Conservation (phyloP, 164 flowering plant genomes). For the Protea cynaroides region DNA sequence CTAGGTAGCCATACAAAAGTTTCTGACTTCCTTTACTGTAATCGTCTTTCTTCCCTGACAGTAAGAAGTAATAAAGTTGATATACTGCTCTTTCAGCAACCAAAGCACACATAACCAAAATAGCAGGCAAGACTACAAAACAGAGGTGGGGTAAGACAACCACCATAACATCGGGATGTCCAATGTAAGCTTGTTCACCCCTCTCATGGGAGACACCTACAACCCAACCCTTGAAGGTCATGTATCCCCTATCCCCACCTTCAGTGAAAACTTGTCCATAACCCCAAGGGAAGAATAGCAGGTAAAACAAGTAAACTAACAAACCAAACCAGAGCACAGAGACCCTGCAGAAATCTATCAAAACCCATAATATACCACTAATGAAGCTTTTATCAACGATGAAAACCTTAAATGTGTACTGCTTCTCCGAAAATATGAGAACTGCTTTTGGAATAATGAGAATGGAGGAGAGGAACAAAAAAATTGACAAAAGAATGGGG, state of each 20-base stretch:
- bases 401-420: constrained; percentile 41
- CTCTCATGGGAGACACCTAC: constrained; percentile 17
- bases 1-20: constrained; percentile 2
- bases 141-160: constrained; percentile 69
- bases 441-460: constrained; percentile 57
- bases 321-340: constrained; percentile 46
- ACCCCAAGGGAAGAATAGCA: constrained; percentile 78
- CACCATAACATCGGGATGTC: constrained; percentile 89
- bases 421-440: constrained; percentile 31
- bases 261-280: constrained; percentile 64
- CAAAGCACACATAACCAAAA: constrained; percentile 41
- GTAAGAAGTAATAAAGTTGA: constrained; percentile 32
- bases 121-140: constrained; percentile 58
- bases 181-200: constrained; percentile 35
- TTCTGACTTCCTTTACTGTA: constrained; percentile 4
- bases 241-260: constrained; percentile 45
- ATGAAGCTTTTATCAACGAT: constrained; percentile 33
- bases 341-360: constrained; percentile 45
- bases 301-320: constrained; percentile 49
- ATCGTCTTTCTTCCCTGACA: constrained; percentile 75
- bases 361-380: constrained; percentile 41
- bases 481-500: constrained; percentile 59
- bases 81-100: constrained; percentile 55
- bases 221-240: constrained; percentile 88
- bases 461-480: constrained; percentile 28